Conservation (phyloP, 495 filamentous ascomycete genomes). For the Talaromyces nanjingensis region DNA sequence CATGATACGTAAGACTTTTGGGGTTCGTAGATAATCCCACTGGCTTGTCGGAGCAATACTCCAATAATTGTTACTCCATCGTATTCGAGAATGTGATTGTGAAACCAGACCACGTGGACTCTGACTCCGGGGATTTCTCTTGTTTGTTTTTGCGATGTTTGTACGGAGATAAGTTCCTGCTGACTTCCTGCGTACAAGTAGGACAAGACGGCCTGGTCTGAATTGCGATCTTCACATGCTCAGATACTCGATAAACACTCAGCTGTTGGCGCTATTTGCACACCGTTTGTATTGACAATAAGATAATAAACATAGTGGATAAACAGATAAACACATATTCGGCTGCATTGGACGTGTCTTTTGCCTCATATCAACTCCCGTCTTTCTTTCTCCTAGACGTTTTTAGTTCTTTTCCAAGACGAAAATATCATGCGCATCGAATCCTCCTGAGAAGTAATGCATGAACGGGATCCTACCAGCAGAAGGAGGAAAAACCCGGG, state of each 20-base stretch:
- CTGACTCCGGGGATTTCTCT: not conserved
- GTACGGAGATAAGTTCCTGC: not conserved
- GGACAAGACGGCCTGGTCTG: not conserved
- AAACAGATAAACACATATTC: not conserved
- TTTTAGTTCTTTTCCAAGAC: not conserved
- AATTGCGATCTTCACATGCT: not conserved
- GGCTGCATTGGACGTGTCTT: not conserved
- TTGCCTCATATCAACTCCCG: not conserved
- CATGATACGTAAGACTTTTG: not conserved
- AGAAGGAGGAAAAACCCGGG: not conserved
- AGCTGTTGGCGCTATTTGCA: not conserved
- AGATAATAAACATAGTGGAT: not conserved
- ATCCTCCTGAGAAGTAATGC: not conserved
- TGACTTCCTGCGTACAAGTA: not conserved
- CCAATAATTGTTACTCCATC: not conserved
- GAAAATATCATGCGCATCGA: not conserved
- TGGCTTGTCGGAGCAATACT: not conserved
- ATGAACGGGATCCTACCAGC: not conserved
- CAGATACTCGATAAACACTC: not conserved
- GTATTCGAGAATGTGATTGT: constrained; percentile 1
- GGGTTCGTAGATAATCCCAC: not conserved
- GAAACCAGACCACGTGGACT: constrained; percentile 6
- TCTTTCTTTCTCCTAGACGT: not conserved
- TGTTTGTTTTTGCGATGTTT: not conserved
- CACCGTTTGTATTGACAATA: not conserved